Percentiles rank a stretch among this genome's conserved stretches.
Conservation (phyloP, 768 basidiomycete genomes). For the Phlegmacium glaucopus region DNA sequence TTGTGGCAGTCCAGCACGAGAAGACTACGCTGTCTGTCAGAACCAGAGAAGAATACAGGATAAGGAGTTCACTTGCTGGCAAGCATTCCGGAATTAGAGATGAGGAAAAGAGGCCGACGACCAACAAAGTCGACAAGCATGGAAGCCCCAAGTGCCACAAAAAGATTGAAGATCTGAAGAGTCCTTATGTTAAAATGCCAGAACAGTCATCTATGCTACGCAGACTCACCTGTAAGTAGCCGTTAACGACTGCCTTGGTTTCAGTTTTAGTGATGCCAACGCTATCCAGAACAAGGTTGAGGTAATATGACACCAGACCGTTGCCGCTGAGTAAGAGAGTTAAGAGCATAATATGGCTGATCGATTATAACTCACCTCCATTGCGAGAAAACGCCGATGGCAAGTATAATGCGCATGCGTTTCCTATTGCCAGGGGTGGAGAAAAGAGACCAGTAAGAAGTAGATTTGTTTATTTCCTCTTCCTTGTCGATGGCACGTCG, state of each 20-base stretch:
- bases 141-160: constrained; percentile 55
- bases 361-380: constrained; percentile 49
- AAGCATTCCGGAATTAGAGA: constrained; percentile 56
- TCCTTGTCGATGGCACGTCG: constrained; percentile 64
- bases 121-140: constrained; percentile 66
- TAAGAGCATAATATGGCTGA: background rate
- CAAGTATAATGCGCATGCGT: constrained; percentile 65
- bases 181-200: background rate
- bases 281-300: constrained; percentile 61
- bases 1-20: constrained; percentile 52
- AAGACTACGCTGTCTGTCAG: constrained; percentile 38
- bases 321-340: constrained; percentile 40
- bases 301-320: constrained; percentile 72
- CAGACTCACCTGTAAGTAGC: constrained; percentile 17
- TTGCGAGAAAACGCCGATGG: constrained; percentile 68
- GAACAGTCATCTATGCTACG: background rate
- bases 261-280: constrained; percentile 54
- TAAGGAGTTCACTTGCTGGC: constrained; percentile 37
- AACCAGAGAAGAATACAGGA: background rate
- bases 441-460: constrained; percentile 52
- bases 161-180: constrained; percentile 56
- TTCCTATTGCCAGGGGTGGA: constrained; percentile 63
- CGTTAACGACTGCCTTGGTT: constrained; percentile 34
- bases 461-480: constrained; percentile 45
- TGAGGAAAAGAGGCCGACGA: constrained; percentile 63